Percentiles rank a stretch among this genome's conserved stretches.
phyloP scores from a whole-genome alignment of 1,139 yeast genomes.

The Pichia sp. region DNA sequence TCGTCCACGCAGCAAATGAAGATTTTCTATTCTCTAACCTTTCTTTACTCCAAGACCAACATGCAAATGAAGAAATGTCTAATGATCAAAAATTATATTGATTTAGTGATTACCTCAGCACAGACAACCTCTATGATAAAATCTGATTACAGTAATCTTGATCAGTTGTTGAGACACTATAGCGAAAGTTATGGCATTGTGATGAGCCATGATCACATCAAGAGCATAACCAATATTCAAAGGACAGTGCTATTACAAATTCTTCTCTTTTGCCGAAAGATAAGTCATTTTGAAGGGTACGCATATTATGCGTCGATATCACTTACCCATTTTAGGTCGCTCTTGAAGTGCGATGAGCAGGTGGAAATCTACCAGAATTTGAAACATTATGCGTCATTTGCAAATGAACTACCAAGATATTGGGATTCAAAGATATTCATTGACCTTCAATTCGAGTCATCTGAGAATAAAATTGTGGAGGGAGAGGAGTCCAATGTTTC shows the following conservation, averaged over 20 bases:
- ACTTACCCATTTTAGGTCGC: constrained; percentile 16
- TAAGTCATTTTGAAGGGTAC: constrained; percentile 14
- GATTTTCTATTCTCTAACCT: constrained; percentile 60
- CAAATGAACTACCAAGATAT: constrained; percentile 17
- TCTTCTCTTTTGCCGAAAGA: constrained; percentile 17
- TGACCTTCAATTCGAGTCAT: constrained; percentile 22
- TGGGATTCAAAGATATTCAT: constrained; percentile 22
- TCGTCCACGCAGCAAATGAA: constrained; percentile 47
- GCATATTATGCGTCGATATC: constrained; percentile 22
- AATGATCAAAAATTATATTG: constrained; percentile 42
- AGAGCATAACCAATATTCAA: constrained; percentile 15
- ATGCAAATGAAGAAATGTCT: constrained; percentile 64
- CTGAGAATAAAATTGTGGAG: constrained; percentile 36
- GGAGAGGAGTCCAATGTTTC: constrained; percentile 50
- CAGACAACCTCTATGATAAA: constrained; percentile 7
- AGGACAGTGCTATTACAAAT: constrained; percentile 18
- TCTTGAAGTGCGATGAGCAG: constrained; percentile 43
- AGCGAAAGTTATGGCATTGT: constrained; percentile 17
- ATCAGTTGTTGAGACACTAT: constrained; percentile 15
- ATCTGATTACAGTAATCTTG: constrained; percentile 13
- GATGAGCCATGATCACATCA: neutral
- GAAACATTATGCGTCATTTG: constrained; percentile 15
- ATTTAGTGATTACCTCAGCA: constrained; percentile 14
- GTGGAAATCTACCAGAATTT: constrained; percentile 18
- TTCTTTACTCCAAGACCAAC: constrained; percentile 55